Base-by-base conservation (phyloP, 2,329 filamentous ascomycete genomes). In the Onygena corvina region DNA sequence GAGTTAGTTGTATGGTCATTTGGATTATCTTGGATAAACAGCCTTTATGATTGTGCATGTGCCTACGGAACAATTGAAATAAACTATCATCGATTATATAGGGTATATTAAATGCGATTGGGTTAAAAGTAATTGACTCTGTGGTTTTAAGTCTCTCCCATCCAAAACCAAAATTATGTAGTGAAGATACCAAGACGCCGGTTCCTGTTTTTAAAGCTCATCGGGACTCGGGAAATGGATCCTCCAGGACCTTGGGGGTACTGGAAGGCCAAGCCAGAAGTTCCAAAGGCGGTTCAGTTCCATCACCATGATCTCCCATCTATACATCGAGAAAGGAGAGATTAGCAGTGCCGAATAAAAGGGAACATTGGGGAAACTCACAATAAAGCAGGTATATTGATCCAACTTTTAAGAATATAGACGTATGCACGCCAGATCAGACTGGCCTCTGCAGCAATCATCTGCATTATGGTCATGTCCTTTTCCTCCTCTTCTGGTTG, bases 321-420 rank as follows among this genome's bases (percentile, higher is more conserved):
- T 78, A 51, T 27, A 51, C 36, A 40, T n/a, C n/a, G n/a, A n/a
- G n/a, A 14, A 42, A 14, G 1, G 12, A 50, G 16, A 7, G 25
- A 20, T 52, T 36, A 51, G 46, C 45, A 16, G 12, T 9, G 2
- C 7, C 30, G 9, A 12, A 29, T 14, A 16, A 5, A 36, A 18
- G 4, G 14, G 4, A 36, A 5, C 33, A n/a, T 4, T 9, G 29
- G 20, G 2, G 21, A 4, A 14, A 79, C 85, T 79, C 75, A 92
- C 84, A 84, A 50, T 53, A 75, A 76, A 40, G 67, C 71, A 0
- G 89, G 89, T 44, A 88, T 71, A 18, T 73, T 68, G 4, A 80
- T 49, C 86, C 87, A 98, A 52, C 77, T 76, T 55, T 65, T 73
- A 6, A 92, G 20, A 1, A 96, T 80, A 57, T 81, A 79, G 57